Evolutionary conservation across 2,329 filamentous ascomycete genomes (phyloP).

Genomic region (Fusarium falciforme): DNA sequence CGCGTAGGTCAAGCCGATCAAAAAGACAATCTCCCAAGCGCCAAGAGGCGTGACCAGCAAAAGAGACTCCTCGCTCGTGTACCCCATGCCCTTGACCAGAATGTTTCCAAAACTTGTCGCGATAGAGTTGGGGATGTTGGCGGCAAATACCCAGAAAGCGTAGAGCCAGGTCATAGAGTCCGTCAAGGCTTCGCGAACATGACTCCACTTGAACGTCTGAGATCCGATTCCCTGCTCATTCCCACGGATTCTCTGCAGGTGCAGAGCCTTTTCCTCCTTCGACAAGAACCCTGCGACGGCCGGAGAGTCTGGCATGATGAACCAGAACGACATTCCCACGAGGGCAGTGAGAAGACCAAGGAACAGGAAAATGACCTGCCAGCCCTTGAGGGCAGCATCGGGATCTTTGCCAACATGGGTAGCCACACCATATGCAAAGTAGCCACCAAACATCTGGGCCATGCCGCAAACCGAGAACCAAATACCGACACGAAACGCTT

Average conservation of each 20-base stretch:
- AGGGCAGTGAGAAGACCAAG: constrained; percentile 15
- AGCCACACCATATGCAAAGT: constrained; percentile 36
- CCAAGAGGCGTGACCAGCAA: constrained; percentile 28
- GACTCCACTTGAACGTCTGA: constrained; percentile 31
- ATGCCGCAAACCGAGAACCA: constrained; percentile 36
- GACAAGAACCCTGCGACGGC: constrained; percentile 15
- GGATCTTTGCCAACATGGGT: constrained; percentile 31
- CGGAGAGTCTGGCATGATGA: constrained; percentile 29
- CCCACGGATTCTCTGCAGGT: constrained; percentile 21
- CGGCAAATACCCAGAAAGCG: constrained; percentile 36
- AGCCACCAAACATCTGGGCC: constrained; percentile 38
- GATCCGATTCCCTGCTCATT: constrained; percentile 33
- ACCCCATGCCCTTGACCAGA: constrained; percentile 31
- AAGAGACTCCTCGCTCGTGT: constrained; percentile 17
- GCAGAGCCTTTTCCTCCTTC: constrained; percentile 15
- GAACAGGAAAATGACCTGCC: constrained; percentile 31
- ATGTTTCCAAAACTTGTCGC: constrained; percentile 33
- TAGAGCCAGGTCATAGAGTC: constrained; percentile 37
- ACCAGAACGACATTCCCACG: constrained; percentile 23
- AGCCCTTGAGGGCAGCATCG: constrained; percentile 8
- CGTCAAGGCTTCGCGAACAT: constrained; percentile 27
- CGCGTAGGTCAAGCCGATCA: constrained; percentile 23
- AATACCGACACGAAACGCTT: constrained; percentile 34
- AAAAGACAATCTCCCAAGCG: constrained; percentile 29
- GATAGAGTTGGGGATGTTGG: constrained; percentile 34